A percentile compares a stretch with the other conserved stretches of the same genome.
These are phyloP conservation scores for Perkinsus olseni DNA, from an alignment of 169 alveolate species.

Conservation along the genomic window DNA sequence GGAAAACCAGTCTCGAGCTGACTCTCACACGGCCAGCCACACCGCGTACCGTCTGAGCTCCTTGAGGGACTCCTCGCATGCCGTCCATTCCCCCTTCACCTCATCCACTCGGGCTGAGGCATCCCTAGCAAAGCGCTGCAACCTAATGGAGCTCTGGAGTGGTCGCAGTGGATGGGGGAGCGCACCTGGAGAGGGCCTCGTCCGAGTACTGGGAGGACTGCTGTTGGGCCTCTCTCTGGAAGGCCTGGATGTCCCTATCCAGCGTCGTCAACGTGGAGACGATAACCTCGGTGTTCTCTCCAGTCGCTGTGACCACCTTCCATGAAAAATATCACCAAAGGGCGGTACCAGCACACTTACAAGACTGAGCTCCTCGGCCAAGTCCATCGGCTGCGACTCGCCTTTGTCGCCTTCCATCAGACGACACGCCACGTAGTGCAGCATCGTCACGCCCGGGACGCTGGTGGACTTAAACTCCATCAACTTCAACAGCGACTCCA, in stretches of 20 bases:
- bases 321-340: not conserved
- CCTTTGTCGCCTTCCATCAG: not conserved
- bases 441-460: not conserved
- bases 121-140: not conserved
- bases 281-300: not conserved
- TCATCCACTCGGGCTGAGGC: not conserved
- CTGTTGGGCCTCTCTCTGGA: not conserved
- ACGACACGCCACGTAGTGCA: not conserved
- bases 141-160: not conserved
- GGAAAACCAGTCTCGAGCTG: not conserved
- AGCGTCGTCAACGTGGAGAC: not conserved
- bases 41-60: not conserved
- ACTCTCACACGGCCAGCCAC: not conserved
- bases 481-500: not conserved
- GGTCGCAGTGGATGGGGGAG: not conserved
- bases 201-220: not conserved
- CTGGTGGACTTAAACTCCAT: not conserved
- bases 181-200: not conserved
- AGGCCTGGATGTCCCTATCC: not conserved
- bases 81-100: not conserved
- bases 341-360: not conserved
- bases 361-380: not conserved
- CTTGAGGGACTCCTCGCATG: not conserved
- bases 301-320: not conserved
- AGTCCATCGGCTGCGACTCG: not conserved